phyloP scores from a whole-genome alignment of 2,329 filamentous ascomycete species.

The Fusarium anthophilum region DNA sequence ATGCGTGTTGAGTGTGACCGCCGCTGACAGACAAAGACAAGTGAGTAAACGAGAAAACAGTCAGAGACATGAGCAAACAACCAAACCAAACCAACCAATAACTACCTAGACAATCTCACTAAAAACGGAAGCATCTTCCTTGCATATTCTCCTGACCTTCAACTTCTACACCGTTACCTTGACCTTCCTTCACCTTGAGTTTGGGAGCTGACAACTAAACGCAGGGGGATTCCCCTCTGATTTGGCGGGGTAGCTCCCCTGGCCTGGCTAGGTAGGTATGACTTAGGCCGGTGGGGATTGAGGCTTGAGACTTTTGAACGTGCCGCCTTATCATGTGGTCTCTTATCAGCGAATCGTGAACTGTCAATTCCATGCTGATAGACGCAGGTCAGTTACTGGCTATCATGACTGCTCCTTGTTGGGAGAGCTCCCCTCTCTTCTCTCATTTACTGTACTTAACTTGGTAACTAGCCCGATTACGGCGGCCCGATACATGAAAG shows the following conservation, averaged over 20 bases:
- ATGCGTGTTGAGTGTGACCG: background rate
- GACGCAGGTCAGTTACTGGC: conserved; percentile 19
- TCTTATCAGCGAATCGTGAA: conserved; percentile 40
- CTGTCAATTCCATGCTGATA: conserved; percentile 13
- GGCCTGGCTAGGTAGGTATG: conserved; percentile 29
- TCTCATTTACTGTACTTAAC: background rate
- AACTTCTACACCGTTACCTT: background rate
- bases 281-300: conserved; percentile 32
- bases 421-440: conserved; percentile 33
- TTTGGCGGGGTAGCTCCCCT: conserved; percentile 43
- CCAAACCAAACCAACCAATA: background rate
- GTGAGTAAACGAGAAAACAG: background rate
- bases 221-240: conserved; percentile 35
- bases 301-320: conserved; percentile 30
- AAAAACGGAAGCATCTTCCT: background rate
- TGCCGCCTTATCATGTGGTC: conserved; percentile 40
- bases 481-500: conserved; percentile 32
- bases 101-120: background rate
- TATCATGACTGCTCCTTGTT: conserved; percentile 38
- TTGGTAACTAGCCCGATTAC: conserved; percentile 18
- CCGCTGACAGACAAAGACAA: background rate
- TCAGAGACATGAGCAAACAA: background rate
- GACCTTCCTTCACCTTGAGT: background rate
- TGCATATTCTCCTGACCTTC: background rate
- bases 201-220: conserved; percentile 20